Conservation (phyloP, 768 basidiomycete species). For the Tricholoma flavovirens region DNA sequence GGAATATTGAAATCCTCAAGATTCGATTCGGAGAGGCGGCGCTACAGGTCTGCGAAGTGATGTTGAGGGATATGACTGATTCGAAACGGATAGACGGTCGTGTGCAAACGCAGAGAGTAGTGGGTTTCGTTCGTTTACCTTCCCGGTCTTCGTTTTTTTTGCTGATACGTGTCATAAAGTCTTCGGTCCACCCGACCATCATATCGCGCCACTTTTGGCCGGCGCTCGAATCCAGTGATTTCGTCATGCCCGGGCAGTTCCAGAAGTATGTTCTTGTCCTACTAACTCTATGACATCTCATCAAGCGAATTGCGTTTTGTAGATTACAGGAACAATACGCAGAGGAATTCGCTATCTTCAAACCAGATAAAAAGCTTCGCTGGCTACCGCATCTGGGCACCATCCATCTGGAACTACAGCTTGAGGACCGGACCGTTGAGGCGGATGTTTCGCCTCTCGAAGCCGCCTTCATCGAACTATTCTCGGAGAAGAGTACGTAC, state of each 20-base stretch:
- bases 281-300: conserved; percentile 3
- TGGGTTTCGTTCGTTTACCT: conserved; percentile 28
- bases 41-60: conserved; percentile 94
- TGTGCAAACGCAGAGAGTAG: conserved; percentile 68
- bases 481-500: conserved; percentile 57
- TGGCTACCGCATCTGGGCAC: conserved; percentile 91
- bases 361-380: conserved; percentile 86
- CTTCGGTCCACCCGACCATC: conserved; percentile 79
- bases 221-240: conserved; percentile 60
- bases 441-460: conserved; percentile 83
- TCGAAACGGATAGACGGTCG: conserved; percentile 87
- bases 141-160: not conserved
- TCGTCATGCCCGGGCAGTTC: conserved; percentile 84
- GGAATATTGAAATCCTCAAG: conserved; percentile 92
- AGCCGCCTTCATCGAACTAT: conserved; percentile 85
- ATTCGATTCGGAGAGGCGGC: conserved; percentile 92
- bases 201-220: conserved; percentile 98
- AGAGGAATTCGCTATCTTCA: conserved; percentile 71
- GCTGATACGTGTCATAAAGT: conserved; percentile 30
- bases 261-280: conserved; percentile 45
- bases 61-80: conserved; percentile 96
- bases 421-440: conserved; percentile 73
- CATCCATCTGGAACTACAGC: conserved; percentile 71
- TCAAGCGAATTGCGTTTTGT: not conserved
- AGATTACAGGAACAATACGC: conserved; percentile 77